Conservation (phyloP, 345 rosid species). For the Salix viminalis region DNA sequence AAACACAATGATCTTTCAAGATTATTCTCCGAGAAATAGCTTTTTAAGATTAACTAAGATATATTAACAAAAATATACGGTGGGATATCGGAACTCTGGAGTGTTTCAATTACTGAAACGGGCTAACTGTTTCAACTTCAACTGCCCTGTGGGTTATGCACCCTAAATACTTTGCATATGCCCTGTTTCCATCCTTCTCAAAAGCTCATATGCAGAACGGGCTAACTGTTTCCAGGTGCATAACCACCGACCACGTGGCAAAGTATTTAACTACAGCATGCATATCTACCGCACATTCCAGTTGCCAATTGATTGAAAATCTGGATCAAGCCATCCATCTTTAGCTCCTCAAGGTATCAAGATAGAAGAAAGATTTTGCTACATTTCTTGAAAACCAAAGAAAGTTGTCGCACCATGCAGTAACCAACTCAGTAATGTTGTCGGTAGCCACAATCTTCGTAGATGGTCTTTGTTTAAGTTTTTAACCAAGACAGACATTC, state of each 20-base stretch:
- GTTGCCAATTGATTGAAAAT: background rate
- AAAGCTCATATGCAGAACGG: constrained; percentile 74
- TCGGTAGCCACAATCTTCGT: background rate
- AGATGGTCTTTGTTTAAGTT: background rate
- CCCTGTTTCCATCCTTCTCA: constrained; percentile 72
- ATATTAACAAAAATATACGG: no score
- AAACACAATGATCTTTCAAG: no score
- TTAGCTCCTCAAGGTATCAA: background rate
- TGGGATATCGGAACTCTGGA: no score
- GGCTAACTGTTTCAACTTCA: constrained; percentile 21
- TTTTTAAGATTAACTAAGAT: no score
- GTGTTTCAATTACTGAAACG: no score
- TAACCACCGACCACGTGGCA: no score
- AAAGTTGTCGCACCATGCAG: background rate
- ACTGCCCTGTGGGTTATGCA: constrained; percentile 39
- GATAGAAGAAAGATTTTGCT: background rate
- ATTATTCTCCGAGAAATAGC: no score
- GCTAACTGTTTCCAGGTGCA: constrained; percentile 79
- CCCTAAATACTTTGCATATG: no score
- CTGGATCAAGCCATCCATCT: background rate
- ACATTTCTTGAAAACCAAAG: background rate
- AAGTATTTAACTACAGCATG: no score
- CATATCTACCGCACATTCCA: background rate
- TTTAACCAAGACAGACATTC: constrained; percentile 25
- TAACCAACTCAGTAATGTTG: background rate